phyloP scores from a whole-genome alignment of 768 basidiomycete genomes.

The Leucocoprinus sp. region DNA sequence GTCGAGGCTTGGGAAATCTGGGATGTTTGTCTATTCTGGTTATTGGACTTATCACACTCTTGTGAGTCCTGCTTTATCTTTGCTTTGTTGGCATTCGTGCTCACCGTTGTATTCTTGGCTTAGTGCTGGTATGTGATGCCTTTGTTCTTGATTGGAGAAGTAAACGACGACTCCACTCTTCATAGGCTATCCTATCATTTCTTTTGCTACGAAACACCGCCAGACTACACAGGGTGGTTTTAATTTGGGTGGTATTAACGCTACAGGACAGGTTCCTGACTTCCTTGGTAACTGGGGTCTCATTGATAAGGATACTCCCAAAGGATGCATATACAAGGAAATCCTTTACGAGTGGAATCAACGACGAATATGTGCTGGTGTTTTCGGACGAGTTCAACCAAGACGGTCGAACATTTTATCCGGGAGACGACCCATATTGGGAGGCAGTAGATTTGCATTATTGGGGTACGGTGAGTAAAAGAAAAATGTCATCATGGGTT shows the following conservation, averaged over 20 bases:
- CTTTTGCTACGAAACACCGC: conserved; percentile 31
- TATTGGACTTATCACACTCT: conserved; percentile 33
- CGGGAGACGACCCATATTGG: conserved; percentile 81
- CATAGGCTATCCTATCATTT: conserved; percentile 44
- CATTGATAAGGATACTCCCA: conserved; percentile 74
- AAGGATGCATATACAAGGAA: conserved; percentile 42
- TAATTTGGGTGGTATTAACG: conserved; percentile 70
- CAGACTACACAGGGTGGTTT: conserved; percentile 48
- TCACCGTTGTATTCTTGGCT: not conserved
- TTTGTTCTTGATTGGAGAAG: not conserved
- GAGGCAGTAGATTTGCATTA: conserved; percentile 85
- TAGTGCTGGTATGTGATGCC: conserved; percentile 28
- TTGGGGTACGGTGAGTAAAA: conserved; percentile 41
- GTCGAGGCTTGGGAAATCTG: conserved; percentile 52
- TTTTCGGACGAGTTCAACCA: conserved; percentile 82
- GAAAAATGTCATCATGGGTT: not conserved
- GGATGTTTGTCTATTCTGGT: conserved; percentile 49
- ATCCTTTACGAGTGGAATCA: conserved; percentile 41
- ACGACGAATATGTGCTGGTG: conserved; percentile 45
- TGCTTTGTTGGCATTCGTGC: not conserved
- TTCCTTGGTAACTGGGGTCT: conserved; percentile 55
- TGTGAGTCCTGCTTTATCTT: conserved; percentile 31
- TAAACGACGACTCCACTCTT: not conserved
- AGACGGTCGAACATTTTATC: conserved; percentile 60
- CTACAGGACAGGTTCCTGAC: conserved; percentile 58